Conservation (phyloP, 257 asterid genomes). For the Ilex aquifolium region DNA sequence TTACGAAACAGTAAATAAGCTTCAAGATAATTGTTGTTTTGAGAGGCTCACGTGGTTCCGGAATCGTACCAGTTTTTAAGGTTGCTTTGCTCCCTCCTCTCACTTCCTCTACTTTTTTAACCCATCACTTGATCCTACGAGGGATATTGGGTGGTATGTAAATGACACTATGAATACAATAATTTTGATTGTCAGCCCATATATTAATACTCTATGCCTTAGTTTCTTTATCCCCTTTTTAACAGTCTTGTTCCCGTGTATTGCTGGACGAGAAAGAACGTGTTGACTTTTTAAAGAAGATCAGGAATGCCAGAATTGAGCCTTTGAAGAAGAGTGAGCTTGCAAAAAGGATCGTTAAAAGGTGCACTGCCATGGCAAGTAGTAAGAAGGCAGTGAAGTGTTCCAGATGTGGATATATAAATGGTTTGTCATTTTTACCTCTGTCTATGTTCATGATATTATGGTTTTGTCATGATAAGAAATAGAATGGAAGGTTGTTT, state of each 20-base stretch:
- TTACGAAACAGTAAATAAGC: no score
- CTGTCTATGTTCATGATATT: not conserved
- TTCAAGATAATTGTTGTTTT: no score
- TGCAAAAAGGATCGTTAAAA: constrained; percentile 48
- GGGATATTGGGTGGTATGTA: no score
- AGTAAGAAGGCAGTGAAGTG: constrained; percentile 44
- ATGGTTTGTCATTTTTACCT: constrained; percentile 48
- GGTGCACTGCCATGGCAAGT: constrained; percentile 52
- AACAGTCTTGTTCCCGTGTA: constrained; percentile 66
- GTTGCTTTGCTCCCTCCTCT: no score
- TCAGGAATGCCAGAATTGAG: constrained; percentile 65
- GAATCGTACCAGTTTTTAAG: no score
- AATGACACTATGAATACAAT: no score
- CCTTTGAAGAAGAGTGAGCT: constrained; percentile 51
- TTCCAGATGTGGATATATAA: constrained; percentile 62
- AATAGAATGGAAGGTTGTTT: no score
- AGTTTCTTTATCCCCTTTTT: not conserved
- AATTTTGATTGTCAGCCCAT: not conserved
- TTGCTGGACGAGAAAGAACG: constrained; percentile 62
- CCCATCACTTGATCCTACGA: no score
- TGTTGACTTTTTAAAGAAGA: constrained; percentile 43
- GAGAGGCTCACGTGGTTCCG: no score
- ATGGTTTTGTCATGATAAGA: no score
- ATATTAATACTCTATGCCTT: not conserved
- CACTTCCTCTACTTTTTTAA: no score